Base-by-base conservation (phyloP, 2,329 filamentous ascomycete genomes). In the Colletotrichum eleusines region DNA sequence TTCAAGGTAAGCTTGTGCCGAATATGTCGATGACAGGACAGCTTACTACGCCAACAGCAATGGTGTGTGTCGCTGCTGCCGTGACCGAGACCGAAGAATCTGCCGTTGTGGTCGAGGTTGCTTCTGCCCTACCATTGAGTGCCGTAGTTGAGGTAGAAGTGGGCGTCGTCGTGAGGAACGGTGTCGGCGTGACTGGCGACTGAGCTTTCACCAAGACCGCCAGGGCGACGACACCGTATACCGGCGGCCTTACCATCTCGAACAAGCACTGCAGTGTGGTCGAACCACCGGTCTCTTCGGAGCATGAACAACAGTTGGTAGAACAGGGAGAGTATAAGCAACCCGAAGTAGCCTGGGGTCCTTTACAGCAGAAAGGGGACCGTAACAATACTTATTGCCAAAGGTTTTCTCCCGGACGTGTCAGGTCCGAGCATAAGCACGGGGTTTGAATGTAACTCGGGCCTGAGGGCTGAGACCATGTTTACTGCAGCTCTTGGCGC, bases 41-140 rank as follows among this genome's bases (percentile, higher is more conserved):
- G 28, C 72, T 54, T 59, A 73, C 72, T 1, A 63, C 72, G 40
- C 72, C 72, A 3, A 73, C 72, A 31, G 72, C 72, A 44, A 73
- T 57, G 0, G 72, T 73, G 8, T 67, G 63, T 8, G 72, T 73
- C 28, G 40, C 35, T 2, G 64, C 51, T 7, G 57, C 58, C 5
- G 35, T 38, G 51, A 35, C 23, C 35, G 63, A 44, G 51, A 35
- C 23, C 35, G 63, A 44, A 18, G 46, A 2, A 20, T 7, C 23
- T 20, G n/a, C 46, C 9, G 20, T 5, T 12, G n/a, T 5, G 18
- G 46, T 40, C 12, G 48, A 33, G 14, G 35, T 28, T 9, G 38
- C 3, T 38, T 48, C 58, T 26, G 8, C 3, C 42, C 28, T 53
- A 11, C 2, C 8, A 11, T n/a, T 8, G 4, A 23, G 38, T 20